Evolutionary conservation across 495 filamentous ascomycete species (phyloP), one percentile per base, ranked within the genome.

Genomic region (Talaromyces stipitatus): DNA sequence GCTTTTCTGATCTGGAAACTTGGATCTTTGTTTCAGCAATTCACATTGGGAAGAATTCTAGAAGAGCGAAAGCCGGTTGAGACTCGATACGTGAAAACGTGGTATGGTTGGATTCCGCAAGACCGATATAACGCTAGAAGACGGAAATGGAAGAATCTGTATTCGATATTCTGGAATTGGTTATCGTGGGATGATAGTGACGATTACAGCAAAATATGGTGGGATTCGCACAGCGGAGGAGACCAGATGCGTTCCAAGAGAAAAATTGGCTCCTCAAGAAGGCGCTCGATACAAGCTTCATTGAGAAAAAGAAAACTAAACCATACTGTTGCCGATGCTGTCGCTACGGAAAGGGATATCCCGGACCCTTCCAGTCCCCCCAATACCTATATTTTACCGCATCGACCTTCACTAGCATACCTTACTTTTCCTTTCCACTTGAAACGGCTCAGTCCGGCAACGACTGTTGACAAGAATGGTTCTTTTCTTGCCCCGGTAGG

Each of bases 71-170:
- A 69, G 57, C 41, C 60, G 4, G 54, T 66, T 11, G 62, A 59
- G 3, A 60, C 63, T 56, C 72, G 75, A 9, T 76, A 72, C 59
- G 64, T 69, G 24, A 69, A 64, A 45, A 78, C 73, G 12, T 78
- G 75, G 75, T 78, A 78, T 53, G 75, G 75, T 38, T 78, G 75
- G 75, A 65, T 76, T 3, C 54, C 69, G 5, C 46, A 61, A 4
- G 58, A 72, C 16, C 67, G 58, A 2, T 72, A 74, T 28, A 60
- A 75, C 28, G 52, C 62, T 9, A 66, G 65, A 51, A 76, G 72
- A 56, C 20, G 54, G 7, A 43, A 60, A 1, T 56, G 70, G 16
- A 58, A 58, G 33, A 61, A 56, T n/a, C 61, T 48, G 2, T 62
- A 65, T 14, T 23, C 16, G 4, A 60, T 56, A 24, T 18, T 73